Evolutionary conservation across 805 yeast species (phyloP).

Genomic region (Scheffersomyces ergatensis): DNA sequence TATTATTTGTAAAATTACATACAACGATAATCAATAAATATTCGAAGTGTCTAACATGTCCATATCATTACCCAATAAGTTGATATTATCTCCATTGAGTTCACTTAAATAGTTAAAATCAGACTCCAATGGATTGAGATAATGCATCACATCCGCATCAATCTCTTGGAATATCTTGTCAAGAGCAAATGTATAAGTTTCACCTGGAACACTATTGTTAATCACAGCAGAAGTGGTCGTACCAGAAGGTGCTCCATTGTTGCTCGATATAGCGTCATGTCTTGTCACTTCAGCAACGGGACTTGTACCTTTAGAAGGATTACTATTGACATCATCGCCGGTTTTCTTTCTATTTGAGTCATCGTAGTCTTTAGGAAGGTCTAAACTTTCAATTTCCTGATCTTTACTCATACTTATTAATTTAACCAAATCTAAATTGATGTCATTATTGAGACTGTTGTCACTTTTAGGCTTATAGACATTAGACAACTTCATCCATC

Average conservation of each 20-base stretch:
- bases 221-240: not conserved
- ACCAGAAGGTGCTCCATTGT: not conserved
- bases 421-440: conserved; percentile 16
- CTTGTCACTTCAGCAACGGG: not conserved
- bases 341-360: not conserved
- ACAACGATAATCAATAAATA: not conserved
- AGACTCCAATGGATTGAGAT: conserved; percentile 27
- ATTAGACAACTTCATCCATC: conserved; percentile 24
- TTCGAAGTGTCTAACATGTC: not conserved
- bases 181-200: not conserved
- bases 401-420: conserved; percentile 28
- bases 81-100: not conserved
- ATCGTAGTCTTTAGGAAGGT: conserved; percentile 18
- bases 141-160: conserved; percentile 26
- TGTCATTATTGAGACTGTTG: conserved; percentile 1
- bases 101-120: conserved; percentile 9
- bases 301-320: not conserved
- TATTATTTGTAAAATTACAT: not conserved
- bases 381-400: conserved; percentile 27
- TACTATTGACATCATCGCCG: not conserved
- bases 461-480: conserved; percentile 8
- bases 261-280: not conserved
- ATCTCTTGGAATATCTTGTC: conserved; percentile 30
- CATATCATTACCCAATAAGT: not conserved
- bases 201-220: not conserved